phyloP scores from a whole-genome alignment of 2,329 filamentous ascomycete species.

The Phialemoniopsis sp. region DNA sequence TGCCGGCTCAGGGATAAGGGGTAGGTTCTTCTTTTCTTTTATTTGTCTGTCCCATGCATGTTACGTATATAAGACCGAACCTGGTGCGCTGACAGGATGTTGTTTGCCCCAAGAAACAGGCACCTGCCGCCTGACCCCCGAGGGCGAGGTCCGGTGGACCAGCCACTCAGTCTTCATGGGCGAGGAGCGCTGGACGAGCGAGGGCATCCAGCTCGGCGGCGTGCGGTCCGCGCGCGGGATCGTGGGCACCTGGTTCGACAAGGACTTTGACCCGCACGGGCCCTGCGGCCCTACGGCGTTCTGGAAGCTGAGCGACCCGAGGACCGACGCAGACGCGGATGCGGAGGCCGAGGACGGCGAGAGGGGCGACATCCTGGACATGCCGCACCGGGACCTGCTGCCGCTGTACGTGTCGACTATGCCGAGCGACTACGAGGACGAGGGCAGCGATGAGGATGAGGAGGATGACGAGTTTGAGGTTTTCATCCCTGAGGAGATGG shows the following conservation, averaged over 20 bases:
- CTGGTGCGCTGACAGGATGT: no score
- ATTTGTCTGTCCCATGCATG: constrained; percentile 1
- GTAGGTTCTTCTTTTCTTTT: constrained; percentile 40
- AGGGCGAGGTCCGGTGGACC: constrained; percentile 74
- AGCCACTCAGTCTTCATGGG: constrained; percentile 60
- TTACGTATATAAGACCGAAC: constrained; percentile 1
- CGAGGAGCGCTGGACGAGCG: constrained; percentile 71
- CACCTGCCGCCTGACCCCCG: constrained; percentile 58
- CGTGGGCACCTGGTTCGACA: constrained; percentile 75
- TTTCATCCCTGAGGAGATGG: constrained; percentile 10
- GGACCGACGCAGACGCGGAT: no score
- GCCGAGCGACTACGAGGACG: constrained; percentile 4
- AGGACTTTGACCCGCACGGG: constrained; percentile 64
- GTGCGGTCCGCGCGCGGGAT: constrained; percentile 61
- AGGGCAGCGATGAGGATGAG: constrained; percentile 2
- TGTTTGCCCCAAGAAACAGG: constrained; percentile 32
- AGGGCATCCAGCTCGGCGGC: constrained; percentile 72
- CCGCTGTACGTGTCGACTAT: constrained; percentile 10
- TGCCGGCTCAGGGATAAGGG: constrained; percentile 61
- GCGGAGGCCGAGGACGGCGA: no score
- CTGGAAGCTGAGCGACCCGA: constrained; percentile 65
- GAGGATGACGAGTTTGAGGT: constrained; percentile 9
- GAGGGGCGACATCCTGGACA: constrained; percentile 23
- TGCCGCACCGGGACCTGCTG: constrained; percentile 17
- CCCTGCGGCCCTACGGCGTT: constrained; percentile 73